Evolutionary conservation across 139 green algal species (phyloP).

Genomic region (Pseudopediastrum boryanum): DNA sequence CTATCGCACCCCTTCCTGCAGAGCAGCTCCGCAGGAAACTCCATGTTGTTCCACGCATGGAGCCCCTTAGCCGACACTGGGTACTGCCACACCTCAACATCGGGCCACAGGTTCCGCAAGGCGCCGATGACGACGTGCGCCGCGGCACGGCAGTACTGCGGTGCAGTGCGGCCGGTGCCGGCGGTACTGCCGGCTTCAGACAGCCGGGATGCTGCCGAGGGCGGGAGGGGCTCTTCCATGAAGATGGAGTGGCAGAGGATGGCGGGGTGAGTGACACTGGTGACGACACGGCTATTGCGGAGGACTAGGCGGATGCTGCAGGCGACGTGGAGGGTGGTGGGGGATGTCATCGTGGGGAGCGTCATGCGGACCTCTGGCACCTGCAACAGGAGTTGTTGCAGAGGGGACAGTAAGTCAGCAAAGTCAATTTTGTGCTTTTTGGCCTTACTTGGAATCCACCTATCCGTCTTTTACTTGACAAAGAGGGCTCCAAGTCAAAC

Average conservation of each 20-base stretch:
- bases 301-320: slow-evolving; percentile 29
- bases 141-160: slow-evolving; percentile 29
- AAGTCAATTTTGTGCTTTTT: too few relatives aligned
- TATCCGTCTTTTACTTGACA: too few relatives aligned
- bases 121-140: slow-evolving; percentile 31
- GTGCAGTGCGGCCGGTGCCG: not conserved
- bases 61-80: slow-evolving; percentile 20
- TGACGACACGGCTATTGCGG: slow-evolving; percentile 17
- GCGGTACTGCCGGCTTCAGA: not conserved
- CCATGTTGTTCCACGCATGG: slow-evolving; percentile 20
- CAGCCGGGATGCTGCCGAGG: not conserved
- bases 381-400: too few relatives aligned
- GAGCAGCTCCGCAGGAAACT: slow-evolving; percentile 14
- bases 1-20: too few relatives aligned
- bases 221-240: slow-evolving; percentile 23
- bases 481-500: too few relatives aligned
- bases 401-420: too few relatives aligned
- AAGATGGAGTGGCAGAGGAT: slow-evolving; percentile 23
- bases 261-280: not conserved
- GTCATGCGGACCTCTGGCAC: slow-evolving; percentile 13
- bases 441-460: too few relatives aligned
- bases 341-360: not conserved
- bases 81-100: slow-evolving; percentile 36
- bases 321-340: not conserved
- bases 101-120: slow-evolving; percentile 16